Evolutionary conservation across 352 stramenopile species (phyloP), one percentile per base, ranked within the genome.

Genomic region (Pythium coloratum): DNA sequence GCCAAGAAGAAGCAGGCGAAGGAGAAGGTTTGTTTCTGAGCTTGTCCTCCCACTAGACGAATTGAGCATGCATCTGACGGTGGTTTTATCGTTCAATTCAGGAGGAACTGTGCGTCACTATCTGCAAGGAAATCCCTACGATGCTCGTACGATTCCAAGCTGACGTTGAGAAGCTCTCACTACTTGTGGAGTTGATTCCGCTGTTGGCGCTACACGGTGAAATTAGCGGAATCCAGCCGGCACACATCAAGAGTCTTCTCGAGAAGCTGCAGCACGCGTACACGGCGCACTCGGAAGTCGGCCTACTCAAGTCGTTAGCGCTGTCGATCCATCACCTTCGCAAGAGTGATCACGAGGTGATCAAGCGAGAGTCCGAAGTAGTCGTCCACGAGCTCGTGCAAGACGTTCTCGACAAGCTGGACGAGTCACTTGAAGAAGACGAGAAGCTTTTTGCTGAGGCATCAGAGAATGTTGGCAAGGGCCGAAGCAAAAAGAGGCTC

Each of bases 261-360:
- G 80, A 92, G 59, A 92, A 91, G 33, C 57, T 96, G 26, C 88
- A 94, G 62, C 81, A 87, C 54, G 81, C 81, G 3, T 96, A 84
- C 55, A 62, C 86, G 36, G 59, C 81, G 18, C 79, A 95, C 60
- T 84, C 83, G 0, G 82, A 94, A 46, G 81, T 92, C 53, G 74
- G 69, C n/a, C 42, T 95, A 20, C 69, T 96, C n/a, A 79, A 81
- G 32, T 85, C 66, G 40, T 75, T 96, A 28, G 72, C 86, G 3
- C 62, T 88, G 24, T 87, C 85, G 6, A 78, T 96, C 49, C 75
- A 82, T 1, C 83, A 95, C 44, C 73, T 96, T 60, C 62, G 82
- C 32, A 75, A 89, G 67, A 88, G 78, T 8, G 81, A 91, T 14
- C 84, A 95, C 62, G 80, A 87, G 53, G 86, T 88, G 40, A 70